phyloP scores from a whole-genome alignment of 2,329 filamentous ascomycete genomes.

The Aspergillus amoenus region DNA sequence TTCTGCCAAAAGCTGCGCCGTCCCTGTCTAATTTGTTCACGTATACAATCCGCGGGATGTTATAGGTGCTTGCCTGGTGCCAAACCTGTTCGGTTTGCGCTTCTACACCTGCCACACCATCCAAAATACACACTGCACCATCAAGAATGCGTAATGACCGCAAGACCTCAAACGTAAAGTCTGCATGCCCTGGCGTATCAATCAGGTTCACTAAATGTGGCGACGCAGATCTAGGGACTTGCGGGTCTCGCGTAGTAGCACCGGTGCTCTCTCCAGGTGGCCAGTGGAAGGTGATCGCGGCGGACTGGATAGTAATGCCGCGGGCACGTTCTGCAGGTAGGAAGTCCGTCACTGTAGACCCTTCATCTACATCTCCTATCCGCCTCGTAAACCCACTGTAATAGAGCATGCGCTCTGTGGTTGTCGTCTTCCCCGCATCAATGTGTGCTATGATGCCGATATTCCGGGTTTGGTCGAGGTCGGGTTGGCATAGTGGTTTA shows the following conservation, averaged over 20 bases:
- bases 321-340: slow-evolving; percentile 86
- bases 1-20: slow-evolving; percentile 77
- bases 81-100: slow-evolving; percentile 97
- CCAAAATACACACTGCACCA: slow-evolving; percentile 87
- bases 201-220: slow-evolving; percentile 83
- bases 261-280: slow-evolving; percentile 53
- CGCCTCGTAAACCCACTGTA: slow-evolving; percentile 87
- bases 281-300: slow-evolving; percentile 94
- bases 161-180: slow-evolving; percentile 96
- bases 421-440: slow-evolving; percentile 97
- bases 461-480: slow-evolving; percentile 72
- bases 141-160: slow-evolving; percentile 85
- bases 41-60: slow-evolving; percentile 77
- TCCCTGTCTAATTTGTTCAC: slow-evolving; percentile 85
- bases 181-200: slow-evolving; percentile 93
- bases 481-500: slow-evolving; percentile 20
- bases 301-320: slow-evolving; percentile 96
- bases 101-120: slow-evolving; percentile 90
- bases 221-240: slow-evolving; percentile 50
- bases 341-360: slow-evolving; percentile 96
- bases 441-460: slow-evolving; percentile 99
- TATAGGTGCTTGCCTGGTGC: slow-evolving; percentile 81
- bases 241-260: slow-evolving; percentile 19
- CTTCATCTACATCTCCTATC: slow-evolving; percentile 93
- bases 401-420: slow-evolving; percentile 97